A percentile compares a stretch with the other conserved stretches of the same genome.
These are phyloP conservation scores for Tricholoma sp. DNA, from an alignment of 768 basidiomycete species.

Conservation along the genomic window DNA sequence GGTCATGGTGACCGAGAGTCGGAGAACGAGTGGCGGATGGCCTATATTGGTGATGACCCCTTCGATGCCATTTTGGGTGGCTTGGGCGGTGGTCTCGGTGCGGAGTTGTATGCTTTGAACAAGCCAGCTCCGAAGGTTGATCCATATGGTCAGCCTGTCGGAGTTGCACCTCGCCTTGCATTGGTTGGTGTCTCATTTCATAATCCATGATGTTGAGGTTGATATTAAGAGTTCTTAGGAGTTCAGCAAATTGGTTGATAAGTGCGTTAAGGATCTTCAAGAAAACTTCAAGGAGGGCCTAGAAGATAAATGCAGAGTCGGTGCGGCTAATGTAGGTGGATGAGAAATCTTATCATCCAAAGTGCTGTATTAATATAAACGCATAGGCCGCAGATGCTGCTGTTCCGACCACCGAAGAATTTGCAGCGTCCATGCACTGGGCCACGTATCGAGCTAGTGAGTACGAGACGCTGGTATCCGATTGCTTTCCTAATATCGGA, in stretches of 20 bases:
- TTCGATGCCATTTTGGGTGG: constrained; percentile 29
- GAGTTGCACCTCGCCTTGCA: constrained; percentile 42
- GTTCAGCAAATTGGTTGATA: constrained; percentile 40
- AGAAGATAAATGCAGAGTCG: constrained; percentile 51
- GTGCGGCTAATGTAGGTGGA: constrained; percentile 42
- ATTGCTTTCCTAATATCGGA: neutral
- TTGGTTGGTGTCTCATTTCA: constrained; percentile 20
- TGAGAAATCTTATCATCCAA: neutral
- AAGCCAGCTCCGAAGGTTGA: constrained; percentile 36
- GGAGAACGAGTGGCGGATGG: constrained; percentile 10
- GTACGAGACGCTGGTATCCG: constrained; percentile 11
- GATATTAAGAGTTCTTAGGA: constrained; percentile 28
- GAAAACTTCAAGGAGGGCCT: constrained; percentile 47
- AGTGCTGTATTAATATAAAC: neutral
- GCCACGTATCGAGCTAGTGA: constrained; percentile 52
- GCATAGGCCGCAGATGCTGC: constrained; percentile 38
- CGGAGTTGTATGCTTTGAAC: constrained; percentile 31
- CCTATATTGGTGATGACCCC: constrained; percentile 21
- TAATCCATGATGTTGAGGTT: neutral
- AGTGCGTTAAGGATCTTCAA: constrained; percentile 43
- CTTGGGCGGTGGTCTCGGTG: constrained; percentile 18
- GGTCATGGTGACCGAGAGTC: constrained; percentile 19
- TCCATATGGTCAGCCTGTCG: constrained; percentile 33
- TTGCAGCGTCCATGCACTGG: constrained; percentile 56
- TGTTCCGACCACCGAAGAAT: constrained; percentile 41